Percentiles rank a stretch among this genome's conserved stretches.
phyloP scores from a whole-genome alignment of 2,329 filamentous ascomycete species.

The Verticillium tricorpus region DNA sequence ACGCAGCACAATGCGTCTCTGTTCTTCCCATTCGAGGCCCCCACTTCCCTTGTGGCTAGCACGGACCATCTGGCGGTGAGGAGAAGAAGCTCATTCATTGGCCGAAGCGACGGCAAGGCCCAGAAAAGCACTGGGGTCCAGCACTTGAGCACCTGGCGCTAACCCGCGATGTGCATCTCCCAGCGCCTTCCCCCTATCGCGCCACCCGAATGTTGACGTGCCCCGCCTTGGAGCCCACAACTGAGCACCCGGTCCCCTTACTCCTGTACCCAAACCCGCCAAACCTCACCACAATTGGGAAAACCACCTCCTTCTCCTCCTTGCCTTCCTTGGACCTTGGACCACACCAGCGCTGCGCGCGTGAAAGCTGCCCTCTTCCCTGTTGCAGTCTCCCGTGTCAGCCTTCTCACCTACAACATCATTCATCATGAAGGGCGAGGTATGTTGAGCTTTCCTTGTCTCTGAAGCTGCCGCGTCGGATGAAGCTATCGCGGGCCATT shows the following conservation, averaged over 20 bases:
- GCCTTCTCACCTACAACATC: constrained; percentile 14
- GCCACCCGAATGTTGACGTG: constrained; percentile 16
- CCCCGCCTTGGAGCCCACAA: constrained; percentile 22
- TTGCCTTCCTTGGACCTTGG: constrained; percentile 20
- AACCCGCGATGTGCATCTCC: constrained; percentile 8
- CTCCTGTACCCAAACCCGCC: constrained; percentile 15
- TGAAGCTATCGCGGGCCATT: neutral
- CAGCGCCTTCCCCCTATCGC: constrained; percentile 9
- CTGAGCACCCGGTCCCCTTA: constrained; percentile 2
- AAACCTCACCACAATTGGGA: constrained; percentile 20
- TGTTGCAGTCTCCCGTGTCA: constrained; percentile 15
- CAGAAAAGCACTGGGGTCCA: neutral
- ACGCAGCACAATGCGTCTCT: neutral
- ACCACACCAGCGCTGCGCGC: constrained; percentile 28
- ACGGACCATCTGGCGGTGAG: constrained; percentile 19
- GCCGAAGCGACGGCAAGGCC: neutral
- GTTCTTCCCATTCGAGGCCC: neutral
- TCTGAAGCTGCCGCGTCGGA: neutral
- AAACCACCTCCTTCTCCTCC: constrained; percentile 28
- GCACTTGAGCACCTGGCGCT: constrained; percentile 6
- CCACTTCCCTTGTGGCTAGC: constrained; percentile 2
- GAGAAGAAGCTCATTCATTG: constrained; percentile 10
- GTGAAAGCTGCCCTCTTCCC: constrained; percentile 20
- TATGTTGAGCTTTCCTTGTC: constrained; percentile 27
- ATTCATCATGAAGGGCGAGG: constrained; percentile 53